Conservation (phyloP, 2,329 filamentous ascomycete genomes). For the Claviceps africana region DNA sequence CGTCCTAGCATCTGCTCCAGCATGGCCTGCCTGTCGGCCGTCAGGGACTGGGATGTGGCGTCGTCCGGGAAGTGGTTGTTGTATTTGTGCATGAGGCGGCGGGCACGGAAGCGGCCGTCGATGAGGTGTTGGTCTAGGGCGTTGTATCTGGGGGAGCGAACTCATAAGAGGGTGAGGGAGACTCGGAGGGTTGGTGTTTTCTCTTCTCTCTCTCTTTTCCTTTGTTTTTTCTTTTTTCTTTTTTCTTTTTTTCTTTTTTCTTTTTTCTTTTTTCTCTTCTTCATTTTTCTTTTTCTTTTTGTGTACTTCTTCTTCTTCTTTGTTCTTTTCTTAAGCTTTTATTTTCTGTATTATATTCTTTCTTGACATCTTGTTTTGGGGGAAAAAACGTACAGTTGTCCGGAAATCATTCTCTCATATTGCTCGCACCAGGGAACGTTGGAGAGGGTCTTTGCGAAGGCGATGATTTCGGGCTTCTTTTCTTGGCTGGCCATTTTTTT, state of each 20-base stretch:
- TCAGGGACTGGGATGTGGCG: constrained; percentile 25
- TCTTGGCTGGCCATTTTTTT: constrained; percentile 14
- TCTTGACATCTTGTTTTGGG: neutral
- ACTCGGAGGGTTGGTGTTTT: neutral
- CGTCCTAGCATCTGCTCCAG: constrained; percentile 35
- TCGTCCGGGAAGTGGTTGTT: constrained; percentile 41
- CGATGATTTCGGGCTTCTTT: constrained; percentile 29
- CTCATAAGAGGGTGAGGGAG: neutral
- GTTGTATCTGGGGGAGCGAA: constrained; percentile 30
- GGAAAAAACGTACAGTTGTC: constrained; percentile 34
- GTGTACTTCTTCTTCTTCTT: neutral
- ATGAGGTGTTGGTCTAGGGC: constrained; percentile 32
- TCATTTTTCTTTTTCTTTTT: neutral
- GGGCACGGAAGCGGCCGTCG: constrained; percentile 37
- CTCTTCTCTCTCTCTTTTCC: neutral
- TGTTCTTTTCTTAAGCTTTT: no score
- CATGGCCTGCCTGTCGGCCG: constrained; percentile 27
- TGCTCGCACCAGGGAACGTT: constrained; percentile 44
- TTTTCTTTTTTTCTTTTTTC: neutral
- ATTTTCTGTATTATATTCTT: no score
- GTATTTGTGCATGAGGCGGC: constrained; percentile 42
- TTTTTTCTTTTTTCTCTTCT: no score
- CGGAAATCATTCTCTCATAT: constrained; percentile 51
- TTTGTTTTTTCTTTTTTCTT: neutral
- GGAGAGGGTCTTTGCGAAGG: constrained; percentile 30